phyloP scores from a whole-genome alignment of 371 early-diverging fungal genomes.

The Mucor plumbeus region DNA sequence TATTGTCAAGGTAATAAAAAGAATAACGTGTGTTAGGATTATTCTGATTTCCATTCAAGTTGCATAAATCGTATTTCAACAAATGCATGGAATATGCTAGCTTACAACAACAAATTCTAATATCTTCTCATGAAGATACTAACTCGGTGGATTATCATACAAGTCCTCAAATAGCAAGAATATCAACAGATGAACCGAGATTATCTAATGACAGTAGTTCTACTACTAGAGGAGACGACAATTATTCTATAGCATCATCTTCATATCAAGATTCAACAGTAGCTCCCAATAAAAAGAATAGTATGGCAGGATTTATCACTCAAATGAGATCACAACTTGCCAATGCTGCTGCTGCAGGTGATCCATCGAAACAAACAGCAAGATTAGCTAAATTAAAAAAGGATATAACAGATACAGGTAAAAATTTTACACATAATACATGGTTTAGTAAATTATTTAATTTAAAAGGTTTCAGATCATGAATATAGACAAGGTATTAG shows the following conservation, averaged over 20 bases:
- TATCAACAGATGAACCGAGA: conserved; percentile 42
- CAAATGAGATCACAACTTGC: conserved; percentile 49
- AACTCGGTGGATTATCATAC: conserved; percentile 26
- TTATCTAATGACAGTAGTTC: conserved; percentile 38
- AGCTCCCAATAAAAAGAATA: conserved; percentile 36
- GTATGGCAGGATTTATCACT: conserved; percentile 53
- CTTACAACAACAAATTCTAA: conserved; percentile 39
- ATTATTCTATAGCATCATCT: conserved; percentile 12
- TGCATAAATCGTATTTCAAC: conserved; percentile 50
- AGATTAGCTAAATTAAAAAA: conserved; percentile 53
- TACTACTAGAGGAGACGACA: conserved; percentile 10
- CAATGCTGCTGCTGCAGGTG: conserved; percentile 45
- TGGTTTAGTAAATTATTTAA: background rate
- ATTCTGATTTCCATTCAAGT: conserved; percentile 26
- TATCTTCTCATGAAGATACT: conserved; percentile 28
- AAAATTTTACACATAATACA: background rate
- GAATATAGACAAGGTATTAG: conserved; percentile 65
- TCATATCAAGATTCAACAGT: conserved; percentile 16
- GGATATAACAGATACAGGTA: conserved; percentile 64
- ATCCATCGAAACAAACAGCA: conserved; percentile 44
- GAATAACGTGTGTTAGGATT: background rate
- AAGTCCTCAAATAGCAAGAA: conserved; percentile 19
- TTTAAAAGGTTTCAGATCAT: conserved; percentile 36
- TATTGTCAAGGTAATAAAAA: conserved; percentile 40
- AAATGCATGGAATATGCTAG: conserved; percentile 46